Evolutionary conservation across 225 moss, liverwort and hornwort species (phyloP).

Genomic region (Pseudoscleropodium purum): DNA sequence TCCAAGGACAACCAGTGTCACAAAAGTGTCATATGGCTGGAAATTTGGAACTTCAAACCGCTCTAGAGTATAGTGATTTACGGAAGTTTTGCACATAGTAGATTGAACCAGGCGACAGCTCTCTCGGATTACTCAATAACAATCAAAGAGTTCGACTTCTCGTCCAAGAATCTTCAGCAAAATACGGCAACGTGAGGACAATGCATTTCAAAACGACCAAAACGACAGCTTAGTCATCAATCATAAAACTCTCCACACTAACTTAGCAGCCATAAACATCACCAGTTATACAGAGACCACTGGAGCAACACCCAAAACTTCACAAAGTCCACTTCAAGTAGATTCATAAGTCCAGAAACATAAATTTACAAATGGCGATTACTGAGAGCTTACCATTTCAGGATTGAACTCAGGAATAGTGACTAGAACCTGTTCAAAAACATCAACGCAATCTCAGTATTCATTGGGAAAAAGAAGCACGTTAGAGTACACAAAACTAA

Average conservation of each 20-base stretch:
- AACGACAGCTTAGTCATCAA: not conserved
- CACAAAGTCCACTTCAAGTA: not conserved
- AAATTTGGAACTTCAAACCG: not conserved
- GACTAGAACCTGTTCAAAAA: conserved; percentile 27
- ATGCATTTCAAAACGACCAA: not conserved
- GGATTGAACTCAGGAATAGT: conserved; percentile 67
- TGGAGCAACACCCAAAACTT: not conserved
- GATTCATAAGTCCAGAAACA: not conserved
- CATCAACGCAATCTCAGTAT: not conserved
- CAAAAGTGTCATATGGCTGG: not conserved
- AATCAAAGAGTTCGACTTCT: not conserved
- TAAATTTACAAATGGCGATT: not conserved
- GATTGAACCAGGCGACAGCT: not conserved
- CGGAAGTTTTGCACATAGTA: not conserved
- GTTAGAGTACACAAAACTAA: not conserved
- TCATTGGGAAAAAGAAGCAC: not conserved
- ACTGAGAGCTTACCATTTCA: conserved; percentile 42
- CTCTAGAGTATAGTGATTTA: not conserved
- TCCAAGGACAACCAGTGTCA: not conserved
- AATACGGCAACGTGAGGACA: not conserved
- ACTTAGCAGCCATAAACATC: not conserved
- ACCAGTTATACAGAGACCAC: not conserved
- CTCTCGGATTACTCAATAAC: not conserved
- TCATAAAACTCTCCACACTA: not conserved
- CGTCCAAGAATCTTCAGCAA: not conserved